Conservation (phyloP, 768 basidiomycete genomes). For the Pulveroboletus sp. region DNA sequence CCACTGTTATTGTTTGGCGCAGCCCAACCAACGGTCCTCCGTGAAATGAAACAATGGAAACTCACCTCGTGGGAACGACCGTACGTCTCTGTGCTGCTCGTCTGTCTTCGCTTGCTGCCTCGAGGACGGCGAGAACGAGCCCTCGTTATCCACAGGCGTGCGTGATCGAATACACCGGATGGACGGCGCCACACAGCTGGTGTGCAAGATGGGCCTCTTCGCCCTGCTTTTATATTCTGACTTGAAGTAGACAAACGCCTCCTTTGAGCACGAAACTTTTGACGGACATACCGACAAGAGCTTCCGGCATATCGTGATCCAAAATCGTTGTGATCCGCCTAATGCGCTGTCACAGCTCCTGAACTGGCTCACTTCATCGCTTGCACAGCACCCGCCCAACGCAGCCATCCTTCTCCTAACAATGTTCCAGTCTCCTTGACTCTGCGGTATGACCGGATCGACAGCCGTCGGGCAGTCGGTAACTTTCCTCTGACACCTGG, state of each 20-base stretch:
- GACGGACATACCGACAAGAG: slow-evolving; percentile 16
- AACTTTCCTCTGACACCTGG: neutral
- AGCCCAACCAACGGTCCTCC: slow-evolving; percentile 20
- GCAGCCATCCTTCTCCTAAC: neutral
- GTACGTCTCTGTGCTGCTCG: slow-evolving; percentile 13
- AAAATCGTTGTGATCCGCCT: slow-evolving; percentile 20
- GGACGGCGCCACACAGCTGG: slow-evolving; percentile 12
- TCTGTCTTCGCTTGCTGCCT: slow-evolving; percentile 32
- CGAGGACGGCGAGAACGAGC: slow-evolving; percentile 30
- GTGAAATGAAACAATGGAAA: slow-evolving; percentile 31
- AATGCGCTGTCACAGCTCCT: slow-evolving; percentile 2
- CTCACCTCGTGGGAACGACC: slow-evolving; percentile 29
- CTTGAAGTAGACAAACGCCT: slow-evolving; percentile 3
- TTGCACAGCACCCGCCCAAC: slow-evolving; percentile 2
- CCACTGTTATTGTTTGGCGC: slow-evolving; percentile 26
- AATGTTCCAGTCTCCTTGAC: neutral
- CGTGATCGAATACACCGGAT: slow-evolving; percentile 21
- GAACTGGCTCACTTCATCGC: slow-evolving; percentile 22
- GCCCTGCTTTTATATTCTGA: slow-evolving; percentile 22
- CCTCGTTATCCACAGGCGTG: slow-evolving; percentile 22
- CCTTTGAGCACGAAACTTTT: neutral
- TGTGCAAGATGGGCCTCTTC: slow-evolving; percentile 5
- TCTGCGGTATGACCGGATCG: slow-evolving; percentile 27
- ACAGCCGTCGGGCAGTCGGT: slow-evolving; percentile 3
- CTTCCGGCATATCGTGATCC: slow-evolving; percentile 12